Evolutionary conservation across 495 filamentous ascomycete species (phyloP).

Genomic region (Tuber borchii): DNA sequence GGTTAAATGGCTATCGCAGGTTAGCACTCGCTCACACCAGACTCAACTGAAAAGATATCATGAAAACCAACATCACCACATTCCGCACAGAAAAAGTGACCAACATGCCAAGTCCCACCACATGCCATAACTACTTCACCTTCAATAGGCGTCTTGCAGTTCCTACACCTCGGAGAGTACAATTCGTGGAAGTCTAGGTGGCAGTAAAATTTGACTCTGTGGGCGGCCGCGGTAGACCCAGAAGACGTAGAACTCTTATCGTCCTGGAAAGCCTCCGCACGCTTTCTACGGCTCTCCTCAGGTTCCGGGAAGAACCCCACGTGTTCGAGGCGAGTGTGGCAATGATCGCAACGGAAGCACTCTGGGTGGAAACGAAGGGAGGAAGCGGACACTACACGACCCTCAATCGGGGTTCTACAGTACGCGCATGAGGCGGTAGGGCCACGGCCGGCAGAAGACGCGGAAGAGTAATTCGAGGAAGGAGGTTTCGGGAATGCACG

Average conservation of each 20-base stretch:
- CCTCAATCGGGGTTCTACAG: slow-evolving; percentile 76
- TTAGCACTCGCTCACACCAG: slow-evolving; percentile 22
- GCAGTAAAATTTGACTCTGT: slow-evolving; percentile 82
- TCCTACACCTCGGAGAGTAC: slow-evolving; percentile 87
- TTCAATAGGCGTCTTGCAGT: slow-evolving; percentile 97
- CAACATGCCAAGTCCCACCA: slow-evolving; percentile 91
- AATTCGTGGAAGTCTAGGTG: slow-evolving; percentile 96
- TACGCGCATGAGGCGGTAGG: slow-evolving; percentile 75
- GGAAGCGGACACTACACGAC: slow-evolving; percentile 79
- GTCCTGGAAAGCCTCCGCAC: slow-evolving; percentile 59
- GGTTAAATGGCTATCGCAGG: slow-evolving; percentile 17
- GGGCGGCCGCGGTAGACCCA: slow-evolving; percentile 57
- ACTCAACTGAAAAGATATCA: not conserved
- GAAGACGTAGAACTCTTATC: slow-evolving; percentile 44
- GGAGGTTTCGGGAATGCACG: slow-evolving; percentile 41
- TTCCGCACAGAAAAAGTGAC: slow-evolving; percentile 99
- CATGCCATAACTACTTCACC: slow-evolving; percentile 89
- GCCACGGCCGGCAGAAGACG: slow-evolving; percentile 50
- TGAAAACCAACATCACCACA: slow-evolving; percentile 69
- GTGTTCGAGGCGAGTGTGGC: slow-evolving; percentile 79
- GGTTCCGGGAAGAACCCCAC: slow-evolving; percentile 96
- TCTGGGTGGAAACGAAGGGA: slow-evolving; percentile 78
- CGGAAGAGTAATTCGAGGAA: slow-evolving; percentile 43
- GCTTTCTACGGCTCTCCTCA: slow-evolving; percentile 57
- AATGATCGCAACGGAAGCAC: slow-evolving; percentile 87